Base-by-base conservation (phyloP, 1,284 basidiomycete species). In the Leccinum pallidistipes region DNA sequence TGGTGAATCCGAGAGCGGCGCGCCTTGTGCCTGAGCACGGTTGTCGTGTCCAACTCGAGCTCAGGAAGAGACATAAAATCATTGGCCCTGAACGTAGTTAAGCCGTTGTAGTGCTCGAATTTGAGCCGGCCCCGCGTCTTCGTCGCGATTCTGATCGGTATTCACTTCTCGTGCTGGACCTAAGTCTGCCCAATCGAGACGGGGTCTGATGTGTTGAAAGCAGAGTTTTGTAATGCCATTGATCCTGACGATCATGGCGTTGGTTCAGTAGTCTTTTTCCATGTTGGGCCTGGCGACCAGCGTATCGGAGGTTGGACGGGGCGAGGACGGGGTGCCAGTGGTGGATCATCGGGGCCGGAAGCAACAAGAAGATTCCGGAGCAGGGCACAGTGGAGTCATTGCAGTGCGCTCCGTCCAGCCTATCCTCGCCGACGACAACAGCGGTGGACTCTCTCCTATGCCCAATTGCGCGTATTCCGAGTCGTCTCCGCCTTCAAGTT, bases 1-100 rank as follows among this genome's bases (percentile, higher is more conserved):
- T 5, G 14, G 58, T 53, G 56, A 52, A 29, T 5, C 43, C n/a
- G 50, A 59, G 43, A 24, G 14, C 61, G 36, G 68, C 79, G 59
- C 58, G 89, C 91, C 79, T 93, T 93, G 70, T 77, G 88, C 2
- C 91, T 91, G 24, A 92, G 77, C 27, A 29, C 27, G 0, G 82
- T 83, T 1, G 90, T 92, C 16, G 80, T 81, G 10, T 86, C 88
- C 2, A 93, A 80, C 55, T 81, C 79, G 16, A 93, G 65, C 53
- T 85, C 77, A 4, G 85, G 83, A 36, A 93, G 68, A 10, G 76
- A 74, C 50, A 81, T 80, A 65, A 85, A 89, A 68, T 93, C 91
- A 62, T 92, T 85, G 2, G 88, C 91, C n/a, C 80, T 79, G 21
- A 92, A 70, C 2, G 74, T 80, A 2, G 80, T 81, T 3, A 76